These are phyloP conservation scores for Penicillium manginii DNA, from an alignment of 495 filamentous ascomycete genomes.

Conservation along the genomic window DNA sequence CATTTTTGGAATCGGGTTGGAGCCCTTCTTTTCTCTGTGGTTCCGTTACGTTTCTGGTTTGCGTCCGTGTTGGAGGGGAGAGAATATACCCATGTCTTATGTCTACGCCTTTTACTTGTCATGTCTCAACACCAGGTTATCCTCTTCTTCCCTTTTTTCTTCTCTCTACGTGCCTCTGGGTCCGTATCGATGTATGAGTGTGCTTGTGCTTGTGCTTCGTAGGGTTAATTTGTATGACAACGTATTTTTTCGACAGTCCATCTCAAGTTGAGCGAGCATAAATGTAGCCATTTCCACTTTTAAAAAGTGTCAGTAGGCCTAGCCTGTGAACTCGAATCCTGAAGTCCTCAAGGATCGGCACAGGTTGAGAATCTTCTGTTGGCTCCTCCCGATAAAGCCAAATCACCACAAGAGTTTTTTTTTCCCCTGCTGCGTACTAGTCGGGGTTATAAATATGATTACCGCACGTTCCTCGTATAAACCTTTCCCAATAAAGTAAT, in stretches of 20 bases:
- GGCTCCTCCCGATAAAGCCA: too few relatives aligned
- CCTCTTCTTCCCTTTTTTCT: conserved; percentile 15
- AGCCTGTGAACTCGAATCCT: background rate
- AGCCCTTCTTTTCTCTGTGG: conserved; percentile 20
- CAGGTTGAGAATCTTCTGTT: background rate
- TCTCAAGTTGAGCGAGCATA: background rate
- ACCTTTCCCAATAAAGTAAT: too few relatives aligned
- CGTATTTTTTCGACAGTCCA: background rate
- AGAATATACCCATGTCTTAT: conserved; percentile 36
- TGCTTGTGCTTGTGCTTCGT: background rate
- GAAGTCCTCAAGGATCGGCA: background rate
- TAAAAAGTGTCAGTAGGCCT: background rate
- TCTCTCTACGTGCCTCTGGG: background rate
- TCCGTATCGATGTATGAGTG: conserved; percentile 19
- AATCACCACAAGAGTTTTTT: too few relatives aligned
- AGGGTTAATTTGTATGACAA: conserved; percentile 3
- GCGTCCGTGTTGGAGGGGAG: conserved; percentile 26
- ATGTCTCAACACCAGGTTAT: conserved; percentile 34
- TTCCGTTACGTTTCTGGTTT: conserved; percentile 13
- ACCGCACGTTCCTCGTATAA: too few relatives aligned
- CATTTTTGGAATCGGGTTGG: conserved; percentile 8
- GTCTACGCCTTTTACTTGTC: conserved; percentile 24
- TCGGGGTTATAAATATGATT: too few relatives aligned
- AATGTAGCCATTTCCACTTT: background rate
- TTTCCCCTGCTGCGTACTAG: too few relatives aligned